Percentiles rank a stretch among this genome's conserved stretches.
Evolutionary conservation across 2,329 filamentous ascomycete genomes (phyloP).

Genomic region (Diaporthe caulivora): DNA sequence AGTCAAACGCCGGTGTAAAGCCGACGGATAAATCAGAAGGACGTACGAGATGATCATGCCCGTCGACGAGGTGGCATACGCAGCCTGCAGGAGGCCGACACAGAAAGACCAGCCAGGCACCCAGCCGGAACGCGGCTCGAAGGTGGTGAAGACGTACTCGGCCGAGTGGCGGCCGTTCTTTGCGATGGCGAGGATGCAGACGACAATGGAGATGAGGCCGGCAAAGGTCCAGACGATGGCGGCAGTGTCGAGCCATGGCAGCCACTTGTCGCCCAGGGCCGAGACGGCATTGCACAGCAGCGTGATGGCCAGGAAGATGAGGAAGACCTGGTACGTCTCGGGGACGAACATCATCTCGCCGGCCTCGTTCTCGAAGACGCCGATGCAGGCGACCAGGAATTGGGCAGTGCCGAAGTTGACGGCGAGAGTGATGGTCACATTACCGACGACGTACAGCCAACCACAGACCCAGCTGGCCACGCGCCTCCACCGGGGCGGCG

Average conservation of each 20-base stretch:
- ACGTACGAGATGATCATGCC: slow-evolving; percentile 84
- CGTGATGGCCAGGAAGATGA: slow-evolving; percentile 79
- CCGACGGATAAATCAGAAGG: background rate
- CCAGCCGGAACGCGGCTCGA: slow-evolving; percentile 79
- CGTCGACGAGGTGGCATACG: slow-evolving; percentile 80
- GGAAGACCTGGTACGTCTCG: slow-evolving; percentile 74
- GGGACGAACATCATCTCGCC: slow-evolving; percentile 59
- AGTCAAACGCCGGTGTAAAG: background rate
- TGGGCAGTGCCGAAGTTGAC: slow-evolving; percentile 85
- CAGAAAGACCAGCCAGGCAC: slow-evolving; percentile 78
- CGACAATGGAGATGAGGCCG: slow-evolving; percentile 74
- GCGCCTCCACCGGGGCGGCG: slow-evolving; percentile 70
- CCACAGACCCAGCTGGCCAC: slow-evolving; percentile 79
- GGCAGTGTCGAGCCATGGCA: slow-evolving; percentile 79
- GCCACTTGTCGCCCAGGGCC: slow-evolving; percentile 73
- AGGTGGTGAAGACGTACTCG: slow-evolving; percentile 75
- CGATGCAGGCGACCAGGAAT: slow-evolving; percentile 67
- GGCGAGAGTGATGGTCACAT: slow-evolving; percentile 86
- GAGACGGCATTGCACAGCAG: slow-evolving; percentile 75
- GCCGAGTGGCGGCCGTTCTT: slow-evolving; percentile 75
- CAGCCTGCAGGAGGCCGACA: slow-evolving; percentile 78
- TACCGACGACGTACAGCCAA: slow-evolving; percentile 83
- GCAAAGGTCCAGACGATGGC: slow-evolving; percentile 82
- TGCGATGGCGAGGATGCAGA: slow-evolving; percentile 74
- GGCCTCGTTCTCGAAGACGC: slow-evolving; percentile 63